These are phyloP conservation scores for Kuraishia piskuri DNA, from an alignment of 805 yeast species.

Conservation along the genomic window DNA sequence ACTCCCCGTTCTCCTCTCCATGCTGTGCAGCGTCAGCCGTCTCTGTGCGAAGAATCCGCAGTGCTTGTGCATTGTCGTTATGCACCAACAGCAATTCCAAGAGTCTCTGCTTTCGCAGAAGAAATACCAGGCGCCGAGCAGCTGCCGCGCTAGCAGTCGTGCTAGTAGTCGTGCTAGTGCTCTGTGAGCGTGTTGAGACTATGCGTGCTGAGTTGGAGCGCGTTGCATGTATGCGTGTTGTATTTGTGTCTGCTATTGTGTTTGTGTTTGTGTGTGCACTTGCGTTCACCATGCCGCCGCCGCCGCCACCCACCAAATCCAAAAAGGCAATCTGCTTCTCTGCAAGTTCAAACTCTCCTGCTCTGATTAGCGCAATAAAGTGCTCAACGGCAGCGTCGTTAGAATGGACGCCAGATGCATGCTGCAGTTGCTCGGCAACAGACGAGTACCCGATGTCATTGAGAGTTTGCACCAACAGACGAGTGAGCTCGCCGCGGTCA, in stretches of 20 bases:
- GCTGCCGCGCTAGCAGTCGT: not conserved
- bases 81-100: not conserved
- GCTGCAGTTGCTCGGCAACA: not conserved
- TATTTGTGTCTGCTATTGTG: too few relatives aligned
- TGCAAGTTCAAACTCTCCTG: slow-evolving; percentile 1
- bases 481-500: slow-evolving; percentile 1
- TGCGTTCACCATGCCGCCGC: too few relatives aligned
- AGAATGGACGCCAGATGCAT: not conserved
- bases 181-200: too few relatives aligned
- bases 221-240: too few relatives aligned
- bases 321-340: not conserved
- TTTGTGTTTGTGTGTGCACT: not conserved
- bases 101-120: not conserved
- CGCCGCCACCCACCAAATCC: not conserved
- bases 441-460: slow-evolving; percentile 4
- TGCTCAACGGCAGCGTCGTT: not conserved
- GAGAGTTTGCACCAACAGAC: slow-evolving; percentile 4
- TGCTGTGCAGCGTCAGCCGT: not conserved
- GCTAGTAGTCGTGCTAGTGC: not conserved
- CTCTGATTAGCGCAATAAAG: not conserved
- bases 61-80: slow-evolving; percentile 1
- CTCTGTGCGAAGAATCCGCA: slow-evolving; percentile 1
- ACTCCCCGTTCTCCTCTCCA: not conserved
- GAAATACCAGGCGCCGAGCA: not conserved
- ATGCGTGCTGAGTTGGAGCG: too few relatives aligned